phyloP scores from a whole-genome alignment of 2,329 filamentous ascomycete genomes.

The Leptosphaerulina australis region DNA sequence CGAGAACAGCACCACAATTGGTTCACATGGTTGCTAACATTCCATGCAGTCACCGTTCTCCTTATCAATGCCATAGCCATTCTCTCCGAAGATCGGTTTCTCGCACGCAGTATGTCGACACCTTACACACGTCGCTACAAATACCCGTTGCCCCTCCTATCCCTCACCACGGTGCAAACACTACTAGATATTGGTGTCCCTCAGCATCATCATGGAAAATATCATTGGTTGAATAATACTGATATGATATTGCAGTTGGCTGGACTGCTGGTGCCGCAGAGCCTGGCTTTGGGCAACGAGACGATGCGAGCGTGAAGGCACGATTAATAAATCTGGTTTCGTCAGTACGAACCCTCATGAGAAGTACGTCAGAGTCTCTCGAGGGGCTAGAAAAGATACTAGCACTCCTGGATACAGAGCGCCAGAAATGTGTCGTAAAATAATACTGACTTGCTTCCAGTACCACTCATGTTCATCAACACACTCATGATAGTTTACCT shows the following conservation, averaged over 20 bases:
- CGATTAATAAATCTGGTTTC: constrained; percentile 90
- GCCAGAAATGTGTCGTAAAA: not conserved
- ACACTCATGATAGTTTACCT: constrained; percentile 49
- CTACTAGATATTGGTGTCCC: not conserved
- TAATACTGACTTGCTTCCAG: constrained; percentile 28
- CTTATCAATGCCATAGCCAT: constrained; percentile 93
- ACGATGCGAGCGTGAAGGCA: constrained; percentile 80
- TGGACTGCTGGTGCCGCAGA: constrained; percentile 71
- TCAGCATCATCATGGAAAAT: not conserved
- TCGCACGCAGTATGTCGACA: constrained; percentile 71
- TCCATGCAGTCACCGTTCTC: constrained; percentile 72
- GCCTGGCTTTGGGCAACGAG: constrained; percentile 73
- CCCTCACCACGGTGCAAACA: not conserved
- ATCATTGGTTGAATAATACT: not conserved
- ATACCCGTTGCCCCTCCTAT: constrained; percentile 4
- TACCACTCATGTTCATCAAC: constrained; percentile 50
- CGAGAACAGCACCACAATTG: constrained; percentile 21
- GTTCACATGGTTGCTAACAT: constrained; percentile 23
- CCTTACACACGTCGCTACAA: not conserved
- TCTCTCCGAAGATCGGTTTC: constrained; percentile 92
- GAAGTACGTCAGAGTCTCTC: constrained; percentile 67
- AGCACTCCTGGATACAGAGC: not conserved
- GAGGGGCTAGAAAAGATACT: not conserved
- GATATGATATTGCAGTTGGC: constrained; percentile 65
- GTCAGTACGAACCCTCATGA: constrained; percentile 88